Conservation (phyloP, 2,329 filamentous ascomycete genomes). For the Hypoxylon sp. region DNA sequence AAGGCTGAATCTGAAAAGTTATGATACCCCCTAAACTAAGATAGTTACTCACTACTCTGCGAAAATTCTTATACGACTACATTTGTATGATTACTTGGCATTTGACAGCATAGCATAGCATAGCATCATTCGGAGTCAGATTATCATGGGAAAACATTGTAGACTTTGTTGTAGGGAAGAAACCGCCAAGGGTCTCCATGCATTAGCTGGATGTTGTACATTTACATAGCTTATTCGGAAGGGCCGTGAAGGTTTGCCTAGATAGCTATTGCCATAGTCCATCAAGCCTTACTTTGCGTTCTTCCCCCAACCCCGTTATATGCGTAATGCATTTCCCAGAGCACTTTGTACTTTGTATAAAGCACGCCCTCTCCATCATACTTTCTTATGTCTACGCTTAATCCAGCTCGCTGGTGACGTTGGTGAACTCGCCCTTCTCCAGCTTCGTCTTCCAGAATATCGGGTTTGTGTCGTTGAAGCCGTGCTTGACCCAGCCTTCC, state of each 20-base stretch:
- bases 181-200: constrained; percentile 13
- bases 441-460: constrained; percentile 99
- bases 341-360: neutral
- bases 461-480: constrained; percentile 97
- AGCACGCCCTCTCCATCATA: neutral
- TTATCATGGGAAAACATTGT: constrained; percentile 13
- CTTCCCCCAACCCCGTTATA: neutral
- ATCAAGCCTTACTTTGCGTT: constrained; percentile 38
- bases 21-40: constrained; percentile 17
- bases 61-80: constrained; percentile 26
- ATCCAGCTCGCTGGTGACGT: constrained; percentile 86
- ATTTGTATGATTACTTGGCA: constrained; percentile 17
- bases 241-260: constrained; percentile 38
- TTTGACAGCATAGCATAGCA: constrained; percentile 18
- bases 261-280: constrained; percentile 41
- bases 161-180: constrained; percentile 10
- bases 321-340: constrained; percentile 7
- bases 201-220: constrained; percentile 47
- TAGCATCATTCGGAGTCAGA: constrained; percentile 24
- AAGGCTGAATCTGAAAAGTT: constrained; percentile 12
- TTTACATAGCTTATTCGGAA: constrained; percentile 41
- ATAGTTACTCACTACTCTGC: neutral
- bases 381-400: too few relatives aligned
- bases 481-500: constrained; percentile 98
- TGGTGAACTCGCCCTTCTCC: constrained; percentile 97